phyloP scores from a whole-genome alignment of 495 filamentous ascomycete species.

The Penicillium paxilli region DNA sequence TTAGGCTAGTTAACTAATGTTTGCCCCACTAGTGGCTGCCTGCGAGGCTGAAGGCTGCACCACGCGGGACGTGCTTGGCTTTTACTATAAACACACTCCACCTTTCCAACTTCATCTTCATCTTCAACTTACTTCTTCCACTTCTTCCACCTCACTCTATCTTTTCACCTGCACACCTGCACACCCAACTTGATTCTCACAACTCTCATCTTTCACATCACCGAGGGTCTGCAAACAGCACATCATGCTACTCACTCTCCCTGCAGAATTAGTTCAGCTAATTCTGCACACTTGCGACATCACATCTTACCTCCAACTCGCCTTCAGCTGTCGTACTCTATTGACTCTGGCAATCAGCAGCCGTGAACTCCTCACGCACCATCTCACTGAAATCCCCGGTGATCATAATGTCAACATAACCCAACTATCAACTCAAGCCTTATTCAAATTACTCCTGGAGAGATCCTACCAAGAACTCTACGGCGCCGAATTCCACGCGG shows the following conservation, averaged over 20 bases:
- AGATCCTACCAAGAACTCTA: constrained; percentile 29
- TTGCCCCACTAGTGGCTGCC: no score
- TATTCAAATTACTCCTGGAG: constrained; percentile 28
- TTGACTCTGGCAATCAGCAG: constrained; percentile 86
- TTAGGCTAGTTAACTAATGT: no score
- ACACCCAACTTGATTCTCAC: no score
- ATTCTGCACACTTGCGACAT: constrained; percentile 34
- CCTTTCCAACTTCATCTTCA: no score
- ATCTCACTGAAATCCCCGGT: constrained; percentile 37
- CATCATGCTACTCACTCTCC: constrained; percentile 42
- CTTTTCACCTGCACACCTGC: no score
- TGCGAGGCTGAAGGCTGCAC: no score
- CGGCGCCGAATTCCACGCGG: constrained; percentile 30
- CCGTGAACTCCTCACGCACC: constrained; percentile 33
- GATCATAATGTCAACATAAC: neutral
- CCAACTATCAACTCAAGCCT: constrained; percentile 14
- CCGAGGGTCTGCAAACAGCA: no score
- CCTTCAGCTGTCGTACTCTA: constrained; percentile 45
- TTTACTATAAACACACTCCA: no score
- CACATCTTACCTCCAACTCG: constrained; percentile 34
- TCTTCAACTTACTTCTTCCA: no score
- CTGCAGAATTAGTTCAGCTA: constrained; percentile 42
- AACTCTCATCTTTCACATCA: no score
- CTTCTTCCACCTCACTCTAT: no score
- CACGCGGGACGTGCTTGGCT: no score